Evolutionary conservation across 2,329 filamentous ascomycete genomes (phyloP), one percentile per base, ranked within the genome.

Genomic region (Aspergillus melleus): DNA sequence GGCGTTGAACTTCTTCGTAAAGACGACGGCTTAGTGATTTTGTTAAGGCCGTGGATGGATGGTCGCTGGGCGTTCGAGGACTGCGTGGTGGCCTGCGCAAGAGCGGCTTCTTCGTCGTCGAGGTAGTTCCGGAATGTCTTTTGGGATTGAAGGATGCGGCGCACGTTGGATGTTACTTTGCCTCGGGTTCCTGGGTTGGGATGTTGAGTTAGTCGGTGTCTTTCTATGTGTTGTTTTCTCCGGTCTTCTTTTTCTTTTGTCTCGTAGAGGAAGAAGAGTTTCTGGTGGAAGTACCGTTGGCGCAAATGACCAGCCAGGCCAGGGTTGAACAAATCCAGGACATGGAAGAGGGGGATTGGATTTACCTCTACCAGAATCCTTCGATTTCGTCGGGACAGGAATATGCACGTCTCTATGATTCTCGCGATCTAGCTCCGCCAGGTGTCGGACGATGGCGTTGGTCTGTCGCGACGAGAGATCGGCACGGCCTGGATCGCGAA

Each of bases 391-490:
- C 0, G 88, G 87, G 3, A 94, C 80, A 0, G 88, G 81, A 54
- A 96, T 92, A n/a, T 84, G 80, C 1, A 86, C 86, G 65, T 94
- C 90, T 60, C 84, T 82, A 69, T 88, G 84, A 64, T 89, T 91
- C 72, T 98, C 95, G 55, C 87, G 86, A 71, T 96, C 91, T 39
- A 99, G 83, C 46, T 90, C 88, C 62, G 91, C 88, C 51, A 98
- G 84, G 69, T 95, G 91, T 66, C 92, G 90, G 58, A 90, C 83
- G 54, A 93, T 85, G 66, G 92, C 93, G 49, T 89, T 88, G 70
- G 94, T 90, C 74, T 96, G 91, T 57, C 92, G 84, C n/a, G 90
- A 90, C 32, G 87, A 89, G 51, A 92, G 83, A 67, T 96, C 90
- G 65, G 86, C 84, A 61, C 77, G 76, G 29, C 80, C 14, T 42